Evolutionary conservation across 176 grass and related monocot species (phyloP).

Genomic region (Elaeis guineensis): DNA sequence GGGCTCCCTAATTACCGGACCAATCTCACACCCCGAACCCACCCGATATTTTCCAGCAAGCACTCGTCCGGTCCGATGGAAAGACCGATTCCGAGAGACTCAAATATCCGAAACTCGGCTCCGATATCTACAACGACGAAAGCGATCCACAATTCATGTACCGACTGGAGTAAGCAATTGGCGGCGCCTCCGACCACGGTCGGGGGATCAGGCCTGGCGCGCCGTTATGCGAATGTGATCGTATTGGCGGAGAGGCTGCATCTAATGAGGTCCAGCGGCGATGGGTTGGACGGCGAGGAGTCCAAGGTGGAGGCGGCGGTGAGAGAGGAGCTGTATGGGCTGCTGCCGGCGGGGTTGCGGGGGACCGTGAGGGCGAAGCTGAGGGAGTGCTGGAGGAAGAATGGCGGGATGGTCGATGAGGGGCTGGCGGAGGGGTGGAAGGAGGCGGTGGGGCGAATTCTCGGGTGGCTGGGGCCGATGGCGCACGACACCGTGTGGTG

Average conservation of each 20-base stretch:
- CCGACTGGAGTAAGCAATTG: conserved; percentile 17
- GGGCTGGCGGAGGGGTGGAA: conserved; percentile 30
- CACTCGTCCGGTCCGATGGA: conserved; percentile 42
- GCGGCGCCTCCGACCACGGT: conserved; percentile 33
- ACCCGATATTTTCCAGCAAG: background rate
- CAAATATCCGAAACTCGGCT: conserved; percentile 43
- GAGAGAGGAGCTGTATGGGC: conserved; percentile 66
- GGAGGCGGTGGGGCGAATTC: conserved; percentile 26
- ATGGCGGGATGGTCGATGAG: conserved; percentile 20
- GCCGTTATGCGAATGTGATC: conserved; percentile 65
- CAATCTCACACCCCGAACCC: background rate
- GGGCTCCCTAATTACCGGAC: conserved; percentile 31
- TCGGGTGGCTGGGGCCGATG: conserved; percentile 64
- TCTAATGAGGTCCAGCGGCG: conserved; percentile 7
- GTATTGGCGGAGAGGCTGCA: conserved; percentile 36
- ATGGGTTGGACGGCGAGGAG: background rate
- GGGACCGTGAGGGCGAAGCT: conserved; percentile 41
- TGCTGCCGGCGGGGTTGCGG: conserved; percentile 61
- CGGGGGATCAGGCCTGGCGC: conserved; percentile 52
- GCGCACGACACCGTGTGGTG: conserved; percentile 64
- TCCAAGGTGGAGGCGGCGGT: conserved; percentile 33
- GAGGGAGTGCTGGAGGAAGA: conserved; percentile 42
- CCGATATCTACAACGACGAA: conserved; percentile 44
- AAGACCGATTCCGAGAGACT: conserved; percentile 3
- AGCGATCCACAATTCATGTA: background rate